Evolutionary conservation across 805 yeast species (phyloP), one percentile per base, ranked within the genome.

Genomic region (Cyberlindnera mrakii): DNA sequence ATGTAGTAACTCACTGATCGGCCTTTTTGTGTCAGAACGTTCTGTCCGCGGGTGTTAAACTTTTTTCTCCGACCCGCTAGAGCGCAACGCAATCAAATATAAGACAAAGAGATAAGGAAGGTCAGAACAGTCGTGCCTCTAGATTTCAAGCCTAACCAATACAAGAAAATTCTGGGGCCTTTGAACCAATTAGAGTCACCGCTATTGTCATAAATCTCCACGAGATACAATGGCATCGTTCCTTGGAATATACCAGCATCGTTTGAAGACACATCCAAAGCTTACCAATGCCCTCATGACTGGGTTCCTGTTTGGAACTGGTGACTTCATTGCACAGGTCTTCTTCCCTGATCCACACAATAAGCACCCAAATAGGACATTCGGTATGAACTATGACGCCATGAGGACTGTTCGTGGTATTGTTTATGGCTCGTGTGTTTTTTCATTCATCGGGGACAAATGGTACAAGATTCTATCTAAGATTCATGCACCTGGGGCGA

Each of bases 261-360:
- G 42, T 9, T 48, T 78, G 35, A 60, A 61, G 47, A 63, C 58
- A 31, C 68, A 69, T 45, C 83, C 85, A 4, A 73, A 68, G 54
- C 54, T 68, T 33, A 75, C 82, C 40, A 80, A 79, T 55, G 73
- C 78, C 56, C 39, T 71, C 23, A 66, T 76, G 40, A 76, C 82
- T 1, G 82, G 83, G 13, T 63, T 73, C 41, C 68, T 79, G 4
- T 86, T 87, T 58, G 93, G 88, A 0, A 46, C 79, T 2, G 96
- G 96, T 3, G 96, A 88, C 59, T 64, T 63, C 1, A 51, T 84
- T 20, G 96, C 96, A 0, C 96, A 88, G 58, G 35, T 63, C 0
- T 52, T 75, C 6, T 74, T 75, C 57, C 67, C 74, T 8, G 59
- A 58, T 13, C 41, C 43, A 27, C 48, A 53, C 2, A 36, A 13